Evolutionary conservation across 2,329 filamentous ascomycete genomes (phyloP), one percentile per base, ranked within the genome.

Genomic region (Meredithiella fracta): DNA sequence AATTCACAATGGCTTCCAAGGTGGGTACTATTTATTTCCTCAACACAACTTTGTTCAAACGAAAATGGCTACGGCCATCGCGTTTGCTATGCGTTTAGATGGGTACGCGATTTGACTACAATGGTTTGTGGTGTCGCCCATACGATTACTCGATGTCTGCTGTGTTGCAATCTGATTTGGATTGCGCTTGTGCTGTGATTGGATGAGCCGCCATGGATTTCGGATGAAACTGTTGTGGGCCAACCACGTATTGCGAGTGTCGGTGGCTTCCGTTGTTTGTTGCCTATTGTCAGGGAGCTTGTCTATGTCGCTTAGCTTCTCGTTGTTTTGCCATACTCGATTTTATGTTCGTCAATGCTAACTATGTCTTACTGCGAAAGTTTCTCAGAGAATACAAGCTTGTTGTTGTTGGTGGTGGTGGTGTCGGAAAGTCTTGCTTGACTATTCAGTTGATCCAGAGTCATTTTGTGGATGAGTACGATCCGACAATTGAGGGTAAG

Each of bases 391-490:
- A 92, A 74, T 94, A 95, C 73, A 94, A 94, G 74, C 73, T 95
- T 73, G 92, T 98, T 60, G 92, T 97, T 60, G 90, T 98, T 62
- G 92, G 92, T 65, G 92, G 94, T 66, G 92, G 92, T 78, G 92
- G 92, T 70, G 92, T 98, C 62, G 92, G 92, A 74, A 98, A 98
- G 78, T 97, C 91, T 60, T 97, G 92, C 74, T 80, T 98, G 76
- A 97, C 92, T 59, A 97, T 98, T 67, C 92, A 97, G 76, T 81
- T 91, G 71, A 88, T 87, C 65, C 84, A 90, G 73, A 91, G 85
- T 70, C 92, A 98, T 70, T 98, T 98, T 75, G 91, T 97, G 68
- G 92, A 97, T 71, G 92, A 97, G 72, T 98, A 98, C 72, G 92
- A 98, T 72, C 92, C 92, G 58, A 98, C 92, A 65, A 97, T 98